Base-by-base conservation (phyloP, 169 alveolate genomes). In the Eimeria falciformis region DNA sequence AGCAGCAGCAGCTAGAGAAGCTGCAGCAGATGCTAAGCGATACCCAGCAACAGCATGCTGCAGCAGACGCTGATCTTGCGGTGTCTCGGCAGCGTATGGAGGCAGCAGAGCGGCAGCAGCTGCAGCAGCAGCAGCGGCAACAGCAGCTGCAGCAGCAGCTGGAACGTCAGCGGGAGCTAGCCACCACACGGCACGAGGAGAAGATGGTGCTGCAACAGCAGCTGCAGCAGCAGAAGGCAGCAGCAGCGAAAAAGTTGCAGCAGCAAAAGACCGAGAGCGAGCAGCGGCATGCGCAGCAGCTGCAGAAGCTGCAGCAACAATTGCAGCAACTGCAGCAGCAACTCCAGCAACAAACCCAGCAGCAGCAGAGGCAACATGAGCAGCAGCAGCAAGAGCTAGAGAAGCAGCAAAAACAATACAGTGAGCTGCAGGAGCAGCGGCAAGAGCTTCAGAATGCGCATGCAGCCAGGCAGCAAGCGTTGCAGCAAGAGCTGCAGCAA, bases 101-200 rank as follows among this genome's bases (percentile, higher is more conserved):
- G 88, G 53, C 7, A 5, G 73, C 88, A 18, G 88, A 78, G 71
- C 37, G 88, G 53, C 88, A 78, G 88, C 88, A 78, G 50, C 88
- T 50, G 88, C 88, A 78, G 88, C 88, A 78, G 88, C 53, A 50
- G 88, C 53, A 3, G 55, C 50, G 37, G 71, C 73, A 50, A 53
- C 88, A 78, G 88, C 88, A 78, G 73, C 68, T 47, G 73, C 88
- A 78, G 53, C 88, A 78, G 88, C 88, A 78, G 88, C 73, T 78
- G 33, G 88, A 78, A 0, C 46, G 88, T 27, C 88, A 78, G 73
- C 46, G 88, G 25, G 73, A 78, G 88, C 88, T 78, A 78, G 88
- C 88, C 18, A 78, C 18, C 73, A 14, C 88, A 5, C 23, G 88
- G 18, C 29, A 78, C 53, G 88, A 78, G 25, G 88, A 78, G 71